phyloP scores from a whole-genome alignment of 2,329 filamentous ascomycete genomes.

The Pestalotiopsis sp. region DNA sequence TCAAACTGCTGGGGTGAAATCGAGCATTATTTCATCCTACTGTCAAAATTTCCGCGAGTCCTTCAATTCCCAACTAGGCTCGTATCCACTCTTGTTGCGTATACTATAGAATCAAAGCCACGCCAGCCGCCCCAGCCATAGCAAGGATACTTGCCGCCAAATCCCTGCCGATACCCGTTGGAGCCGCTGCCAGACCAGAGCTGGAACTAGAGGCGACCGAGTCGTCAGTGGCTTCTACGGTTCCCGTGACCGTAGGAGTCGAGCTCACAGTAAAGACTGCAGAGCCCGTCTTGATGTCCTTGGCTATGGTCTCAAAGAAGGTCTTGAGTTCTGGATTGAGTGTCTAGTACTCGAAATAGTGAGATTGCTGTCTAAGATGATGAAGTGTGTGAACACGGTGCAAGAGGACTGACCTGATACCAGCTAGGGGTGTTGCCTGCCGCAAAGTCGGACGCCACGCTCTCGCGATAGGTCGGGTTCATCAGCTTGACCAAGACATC shows the following conservation, averaged over 20 bases:
- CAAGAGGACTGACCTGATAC: constrained; percentile 3
- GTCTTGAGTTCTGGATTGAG: constrained; percentile 10
- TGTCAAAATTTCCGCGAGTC: too few relatives aligned
- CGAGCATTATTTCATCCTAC: too few relatives aligned
- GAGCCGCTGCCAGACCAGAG: background rate
- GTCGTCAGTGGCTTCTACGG: background rate
- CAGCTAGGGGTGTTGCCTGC: constrained; percentile 9
- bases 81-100: too few relatives aligned
- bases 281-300: constrained; percentile 3
- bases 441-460: constrained; percentile 10
- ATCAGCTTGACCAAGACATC: constrained; percentile 9
- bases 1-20: too few relatives aligned
- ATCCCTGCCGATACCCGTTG: background rate
- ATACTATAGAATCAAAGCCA: background rate
- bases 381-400: background rate
- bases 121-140: background rate
- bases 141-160: background rate
- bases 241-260: background rate
- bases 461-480: constrained; percentile 7
- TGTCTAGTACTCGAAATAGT: background rate
- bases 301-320: constrained; percentile 10
- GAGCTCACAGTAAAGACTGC: constrained; percentile 9
- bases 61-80: too few relatives aligned
- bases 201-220: background rate
- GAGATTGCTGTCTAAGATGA: background rate